These are phyloP conservation scores for Tulasnella sp. DNA, from an alignment of 768 basidiomycete species.

Conservation along the genomic window DNA sequence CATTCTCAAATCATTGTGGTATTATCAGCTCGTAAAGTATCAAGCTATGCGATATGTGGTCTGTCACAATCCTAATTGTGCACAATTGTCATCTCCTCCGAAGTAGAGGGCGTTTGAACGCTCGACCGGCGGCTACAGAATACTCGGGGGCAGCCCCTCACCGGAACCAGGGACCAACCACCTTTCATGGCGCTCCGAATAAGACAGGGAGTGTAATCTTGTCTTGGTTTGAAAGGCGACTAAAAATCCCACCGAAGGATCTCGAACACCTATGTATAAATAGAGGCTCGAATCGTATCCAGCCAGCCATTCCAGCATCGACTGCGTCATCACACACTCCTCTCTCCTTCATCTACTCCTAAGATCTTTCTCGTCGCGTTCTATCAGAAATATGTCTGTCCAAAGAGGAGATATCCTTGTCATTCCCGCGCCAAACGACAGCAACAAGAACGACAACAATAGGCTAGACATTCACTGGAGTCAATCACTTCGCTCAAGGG, in stretches of 20 bases:
- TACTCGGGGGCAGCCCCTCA: background rate
- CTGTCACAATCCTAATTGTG: background rate
- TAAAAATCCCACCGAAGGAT: background rate
- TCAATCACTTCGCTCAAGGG: background rate
- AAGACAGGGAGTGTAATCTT: background rate
- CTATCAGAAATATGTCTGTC: background rate
- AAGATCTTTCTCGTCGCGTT: background rate
- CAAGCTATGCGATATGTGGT: too few species aligned
- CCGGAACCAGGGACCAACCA: background rate
- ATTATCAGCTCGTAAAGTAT: too few species aligned
- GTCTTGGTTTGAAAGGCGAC: background rate
- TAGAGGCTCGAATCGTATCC: background rate
- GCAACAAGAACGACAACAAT: background rate
- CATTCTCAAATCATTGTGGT: too few species aligned
- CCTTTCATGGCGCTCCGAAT: background rate
- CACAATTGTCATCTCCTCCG: background rate
- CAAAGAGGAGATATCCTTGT: background rate
- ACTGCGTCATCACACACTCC: background rate
- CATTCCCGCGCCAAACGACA: conserved; percentile 2
- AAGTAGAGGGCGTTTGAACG: background rate
- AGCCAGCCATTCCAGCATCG: background rate
- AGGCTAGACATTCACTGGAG: background rate
- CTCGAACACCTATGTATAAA: background rate
- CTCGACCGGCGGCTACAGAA: background rate
- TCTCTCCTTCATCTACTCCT: background rate